Percentiles rank a stretch among this genome's conserved stretches.
Conservation (phyloP, 148 eudicot species). For the Rhododendron mucronatum region DNA sequence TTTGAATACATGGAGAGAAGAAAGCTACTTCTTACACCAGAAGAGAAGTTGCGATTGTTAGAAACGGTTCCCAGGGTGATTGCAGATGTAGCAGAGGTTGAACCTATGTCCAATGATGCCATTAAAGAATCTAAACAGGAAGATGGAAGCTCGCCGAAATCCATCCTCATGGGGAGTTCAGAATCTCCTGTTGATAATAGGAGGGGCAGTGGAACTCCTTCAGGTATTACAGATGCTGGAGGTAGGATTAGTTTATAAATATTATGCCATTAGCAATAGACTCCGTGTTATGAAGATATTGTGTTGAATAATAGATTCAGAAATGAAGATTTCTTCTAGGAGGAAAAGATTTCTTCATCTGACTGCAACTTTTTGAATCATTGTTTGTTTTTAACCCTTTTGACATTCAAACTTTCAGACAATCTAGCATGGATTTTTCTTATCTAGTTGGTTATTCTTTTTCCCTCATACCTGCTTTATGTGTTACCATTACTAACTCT, state of each 20-base stretch:
- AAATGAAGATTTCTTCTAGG: not conserved
- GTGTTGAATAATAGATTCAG: not conserved
- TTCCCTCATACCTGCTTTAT: not conserved
- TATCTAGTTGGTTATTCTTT: not conserved
- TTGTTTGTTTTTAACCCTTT: not conserved
- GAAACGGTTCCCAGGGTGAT: conserved; percentile 40
- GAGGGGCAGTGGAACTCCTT: conserved; percentile 9
- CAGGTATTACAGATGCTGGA: conserved; percentile 8
- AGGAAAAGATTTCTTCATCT: not conserved
- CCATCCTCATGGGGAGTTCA: not conserved
- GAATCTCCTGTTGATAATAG: not conserved
- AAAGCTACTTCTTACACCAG: conserved; percentile 34
- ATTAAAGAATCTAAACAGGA: conserved; percentile 2
- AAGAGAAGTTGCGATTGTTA: conserved; percentile 44
- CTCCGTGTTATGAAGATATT: not conserved
- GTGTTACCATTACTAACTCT: not conserved
- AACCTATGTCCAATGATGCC: conserved; percentile 19
- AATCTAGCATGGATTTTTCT: not conserved
- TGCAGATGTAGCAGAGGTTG: conserved; percentile 38
- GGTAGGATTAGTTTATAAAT: not conserved
- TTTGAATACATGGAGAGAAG: conserved; percentile 36
- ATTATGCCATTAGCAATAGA: not conserved
- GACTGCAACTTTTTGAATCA: not conserved
- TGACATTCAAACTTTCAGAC: not conserved
- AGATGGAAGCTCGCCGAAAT: not conserved